Percentiles rank a stretch among this genome's conserved stretches.
Conservation (phyloP, 345 rosid species). For the Populus simonii region DNA sequence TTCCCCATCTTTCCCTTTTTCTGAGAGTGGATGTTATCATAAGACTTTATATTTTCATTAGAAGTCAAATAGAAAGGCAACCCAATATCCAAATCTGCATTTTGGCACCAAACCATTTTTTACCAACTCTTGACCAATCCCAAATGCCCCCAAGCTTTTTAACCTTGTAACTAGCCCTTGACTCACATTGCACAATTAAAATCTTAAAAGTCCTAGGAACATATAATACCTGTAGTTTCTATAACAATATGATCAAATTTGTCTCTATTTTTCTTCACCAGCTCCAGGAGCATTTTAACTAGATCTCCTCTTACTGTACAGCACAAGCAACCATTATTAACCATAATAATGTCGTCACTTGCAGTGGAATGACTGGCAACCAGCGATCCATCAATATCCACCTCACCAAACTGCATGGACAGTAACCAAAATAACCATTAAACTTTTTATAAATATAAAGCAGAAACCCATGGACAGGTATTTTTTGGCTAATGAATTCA, state of each 20-base stretch:
- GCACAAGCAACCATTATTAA: constrained; percentile 68
- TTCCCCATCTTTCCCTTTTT: too few species aligned
- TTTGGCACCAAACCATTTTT: too few species aligned
- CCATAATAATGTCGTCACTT: constrained; percentile 63
- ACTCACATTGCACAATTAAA: constrained; percentile 6
- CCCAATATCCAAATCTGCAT: too few species aligned
- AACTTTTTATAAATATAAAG: background rate
- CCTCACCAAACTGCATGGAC: constrained; percentile 56
- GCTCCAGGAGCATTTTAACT: constrained; percentile 71
- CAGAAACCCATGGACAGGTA: background rate
- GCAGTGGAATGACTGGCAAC: constrained; percentile 71
- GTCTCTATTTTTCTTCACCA: constrained; percentile 54
- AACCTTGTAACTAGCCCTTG: too few species aligned
- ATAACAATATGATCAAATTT: constrained; percentile 74
- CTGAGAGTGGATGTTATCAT: too few species aligned
- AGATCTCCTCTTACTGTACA: constrained; percentile 76
- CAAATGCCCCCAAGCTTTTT: too few species aligned
- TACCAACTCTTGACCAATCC: too few species aligned
- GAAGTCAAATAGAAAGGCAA: too few species aligned
- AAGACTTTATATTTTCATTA: too few species aligned
- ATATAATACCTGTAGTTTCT: constrained; percentile 64
- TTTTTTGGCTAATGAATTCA: background rate
- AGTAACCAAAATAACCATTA: background rate
- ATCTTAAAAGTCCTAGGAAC: background rate
- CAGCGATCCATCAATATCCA: constrained; percentile 68